phyloP scores from a whole-genome alignment of 306 rosid species.

The Trifolium subterraneum region DNA sequence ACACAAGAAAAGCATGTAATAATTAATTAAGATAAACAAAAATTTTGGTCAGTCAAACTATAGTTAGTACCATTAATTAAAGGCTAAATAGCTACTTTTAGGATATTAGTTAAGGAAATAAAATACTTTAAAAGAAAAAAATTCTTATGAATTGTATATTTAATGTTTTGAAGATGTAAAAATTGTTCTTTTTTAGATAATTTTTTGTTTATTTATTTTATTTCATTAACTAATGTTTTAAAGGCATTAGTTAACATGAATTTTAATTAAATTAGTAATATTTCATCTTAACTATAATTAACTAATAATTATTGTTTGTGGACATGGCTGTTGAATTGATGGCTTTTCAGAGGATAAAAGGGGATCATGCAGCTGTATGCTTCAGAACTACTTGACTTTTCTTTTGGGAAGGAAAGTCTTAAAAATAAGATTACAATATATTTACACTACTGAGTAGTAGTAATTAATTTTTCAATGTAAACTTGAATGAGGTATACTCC shows the following conservation, averaged over 20 bases:
- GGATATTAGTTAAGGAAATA: too few relatives aligned
- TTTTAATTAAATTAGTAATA: neutral
- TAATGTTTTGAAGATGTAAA: too few relatives aligned
- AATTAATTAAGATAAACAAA: too few relatives aligned
- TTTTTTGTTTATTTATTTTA: too few relatives aligned
- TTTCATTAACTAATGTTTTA: too few relatives aligned
- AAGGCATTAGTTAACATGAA: too few relatives aligned
- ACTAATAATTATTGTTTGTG: neutral
- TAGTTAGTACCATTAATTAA: neutral
- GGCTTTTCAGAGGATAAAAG: constrained; percentile 22
- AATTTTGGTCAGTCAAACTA: constrained; percentile 25
- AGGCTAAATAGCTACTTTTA: too few relatives aligned
- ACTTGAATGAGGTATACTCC: constrained; percentile 2
- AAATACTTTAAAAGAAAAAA: too few relatives aligned
- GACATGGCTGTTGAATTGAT: constrained; percentile 2
- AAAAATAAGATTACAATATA: neutral
- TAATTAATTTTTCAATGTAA: neutral
- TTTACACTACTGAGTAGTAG: constrained; percentile 5
- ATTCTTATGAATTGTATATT: too few relatives aligned
- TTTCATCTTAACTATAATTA: neutral
- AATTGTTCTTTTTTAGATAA: too few relatives aligned
- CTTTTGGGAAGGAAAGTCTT: neutral
- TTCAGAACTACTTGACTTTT: constrained; percentile 32
- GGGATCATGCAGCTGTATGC: constrained; percentile 34
- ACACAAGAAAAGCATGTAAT: constrained; percentile 27